These are phyloP conservation scores for Jamesozyma lodderae DNA, from an alignment of 805 yeast species.

Conservation along the genomic window DNA sequence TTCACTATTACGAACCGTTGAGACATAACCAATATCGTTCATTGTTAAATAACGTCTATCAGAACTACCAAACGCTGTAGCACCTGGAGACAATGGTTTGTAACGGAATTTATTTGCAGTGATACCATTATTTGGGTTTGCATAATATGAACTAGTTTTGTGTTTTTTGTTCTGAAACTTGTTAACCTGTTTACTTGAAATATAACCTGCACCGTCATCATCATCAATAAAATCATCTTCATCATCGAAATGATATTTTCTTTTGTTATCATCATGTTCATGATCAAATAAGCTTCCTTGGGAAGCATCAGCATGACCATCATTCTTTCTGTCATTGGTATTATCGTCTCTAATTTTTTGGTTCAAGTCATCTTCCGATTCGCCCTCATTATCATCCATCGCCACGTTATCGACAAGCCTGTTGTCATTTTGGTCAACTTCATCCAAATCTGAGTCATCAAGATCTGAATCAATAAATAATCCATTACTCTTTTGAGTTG, in stretches of 20 bases:
- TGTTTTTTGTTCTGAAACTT: conserved; percentile 1
- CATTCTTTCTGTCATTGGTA: conserved; percentile 7
- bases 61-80: conserved; percentile 66
- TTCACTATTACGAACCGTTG: conserved; percentile 55
- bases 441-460: conserved; percentile 18
- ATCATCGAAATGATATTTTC: conserved; percentile 28
- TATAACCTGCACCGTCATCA: conserved; percentile 51
- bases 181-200: conserved; percentile 1
- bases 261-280: conserved; percentile 16
- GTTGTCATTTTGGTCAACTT: conserved; percentile 8
- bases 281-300: conserved; percentile 19
- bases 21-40: conserved; percentile 71
- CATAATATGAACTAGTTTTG: background rate
- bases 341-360: background rate
- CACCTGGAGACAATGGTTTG: conserved; percentile 74
- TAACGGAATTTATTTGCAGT: conserved; percentile 24
- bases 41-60: conserved; percentile 72
- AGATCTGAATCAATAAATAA: conserved; percentile 29
- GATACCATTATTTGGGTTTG: background rate
- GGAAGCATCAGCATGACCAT: conserved; percentile 10
- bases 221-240: conserved; percentile 46
- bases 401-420: conserved; percentile 18
- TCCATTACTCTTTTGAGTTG: conserved; percentile 9
- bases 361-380: conserved; percentile 2
- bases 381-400: conserved; percentile 9